Evolutionary conservation across 768 basidiomycete species (phyloP), one percentile per base, ranked within the genome.

Genomic region (Boletus huronensis): DNA sequence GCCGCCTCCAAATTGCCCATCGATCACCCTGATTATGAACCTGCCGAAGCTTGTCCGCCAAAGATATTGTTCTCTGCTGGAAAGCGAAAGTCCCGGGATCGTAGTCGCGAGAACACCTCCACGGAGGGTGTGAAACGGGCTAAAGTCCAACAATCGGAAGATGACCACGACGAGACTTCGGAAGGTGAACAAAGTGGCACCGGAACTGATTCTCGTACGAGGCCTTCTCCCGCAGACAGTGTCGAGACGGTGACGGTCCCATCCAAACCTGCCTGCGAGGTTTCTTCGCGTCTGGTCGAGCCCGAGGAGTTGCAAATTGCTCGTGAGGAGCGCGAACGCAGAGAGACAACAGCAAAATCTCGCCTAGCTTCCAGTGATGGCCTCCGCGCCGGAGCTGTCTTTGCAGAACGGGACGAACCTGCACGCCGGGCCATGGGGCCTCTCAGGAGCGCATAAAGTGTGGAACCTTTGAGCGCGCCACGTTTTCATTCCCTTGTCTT

Each of bases 11-110:
- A 68, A 28, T 74, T 89, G 13, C 84, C 86, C 0, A 71, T 82
- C 6, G 74, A 80, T 8, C 79, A 90, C 60, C 84, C 84, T 0
- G 84, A 88, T 48, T 90, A 76, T 63, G 83, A 84, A 34, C 84
- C 84, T 1, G 70, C 74, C 1, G 74, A 79, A 11, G 71, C 74
- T 11, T 82, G 80, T 44, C 75, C 79, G 3, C 85, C 87, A 0
- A 81, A 76, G 60, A 71, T 80, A 32, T 74, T 89, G 11, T 88
- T 88, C 26, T 59, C 63, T 29, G 54, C 54, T 6, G 66, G 68
- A n/a, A 71, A 67, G 54, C 61, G 58, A 32, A 69, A 70, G 36
- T 54, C 55, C 4, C 55, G 61, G 26, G 70, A 69, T 40, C 60
- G 46, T 23, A 72, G 62, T 44, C 59, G 54, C 19, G 64, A 70